Conservation (phyloP, 352 stramenopile genomes). For the Pythium insidiosum region DNA sequence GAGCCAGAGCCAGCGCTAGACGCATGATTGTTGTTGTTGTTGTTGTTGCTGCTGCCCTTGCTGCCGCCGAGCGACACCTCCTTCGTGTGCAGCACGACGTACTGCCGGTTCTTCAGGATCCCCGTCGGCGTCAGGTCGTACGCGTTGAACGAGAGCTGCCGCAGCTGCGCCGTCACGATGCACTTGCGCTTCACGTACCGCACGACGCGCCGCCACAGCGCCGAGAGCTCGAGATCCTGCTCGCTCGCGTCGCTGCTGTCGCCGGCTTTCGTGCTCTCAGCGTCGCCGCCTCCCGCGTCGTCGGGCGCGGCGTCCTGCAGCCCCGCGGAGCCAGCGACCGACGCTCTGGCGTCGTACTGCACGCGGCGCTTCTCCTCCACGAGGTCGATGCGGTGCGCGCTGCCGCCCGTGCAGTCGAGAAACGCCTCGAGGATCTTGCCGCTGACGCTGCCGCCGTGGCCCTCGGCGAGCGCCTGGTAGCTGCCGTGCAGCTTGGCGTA, state of each 20-base stretch:
- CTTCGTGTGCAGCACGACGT: constrained; percentile 62
- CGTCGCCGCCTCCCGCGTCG: too few species aligned
- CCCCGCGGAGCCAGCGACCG: too few species aligned
- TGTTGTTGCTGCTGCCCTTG: not conserved
- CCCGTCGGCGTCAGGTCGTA: constrained; percentile 47
- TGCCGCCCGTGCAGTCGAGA: constrained; percentile 85
- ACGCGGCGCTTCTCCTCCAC: constrained; percentile 23
- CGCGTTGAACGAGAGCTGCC: constrained; percentile 60
- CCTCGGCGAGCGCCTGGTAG: constrained; percentile 38
- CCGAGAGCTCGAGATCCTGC: too few species aligned
- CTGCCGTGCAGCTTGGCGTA: constrained; percentile 84
- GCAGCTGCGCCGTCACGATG: constrained; percentile 59
- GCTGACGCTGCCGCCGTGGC: constrained; percentile 28
- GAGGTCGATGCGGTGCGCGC: constrained; percentile 68
- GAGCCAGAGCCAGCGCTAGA: not conserved
- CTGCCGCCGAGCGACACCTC: constrained; percentile 26
- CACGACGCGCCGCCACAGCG: constrained; percentile 65
- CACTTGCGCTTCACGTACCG: constrained; percentile 47
- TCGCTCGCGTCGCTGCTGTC: too few species aligned
- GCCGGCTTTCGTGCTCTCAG: too few species aligned
- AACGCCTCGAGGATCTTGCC: constrained; percentile 76
- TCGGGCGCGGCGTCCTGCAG: too few species aligned
- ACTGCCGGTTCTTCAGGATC: constrained; percentile 73
- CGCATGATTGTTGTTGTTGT: too few species aligned
- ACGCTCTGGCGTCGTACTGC: constrained; percentile 17